phyloP scores from a whole-genome alignment of 1,139 yeast species.

The Maudiozyma humilis region DNA sequence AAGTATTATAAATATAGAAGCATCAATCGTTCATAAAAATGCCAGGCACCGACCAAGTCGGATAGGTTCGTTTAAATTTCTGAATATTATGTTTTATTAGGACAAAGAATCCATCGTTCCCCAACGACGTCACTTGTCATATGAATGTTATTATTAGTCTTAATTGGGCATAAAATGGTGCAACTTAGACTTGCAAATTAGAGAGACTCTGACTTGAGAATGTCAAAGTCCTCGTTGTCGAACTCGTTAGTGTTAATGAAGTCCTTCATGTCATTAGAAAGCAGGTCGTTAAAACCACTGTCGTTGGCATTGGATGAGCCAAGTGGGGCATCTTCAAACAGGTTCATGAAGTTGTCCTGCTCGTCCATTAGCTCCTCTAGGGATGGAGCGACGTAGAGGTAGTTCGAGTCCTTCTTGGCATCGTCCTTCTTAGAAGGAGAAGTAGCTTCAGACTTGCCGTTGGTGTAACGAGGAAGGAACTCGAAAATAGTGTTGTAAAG shows the following conservation, averaged over 20 bases:
- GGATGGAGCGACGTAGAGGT: constrained; percentile 27
- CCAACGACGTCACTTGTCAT: neutral
- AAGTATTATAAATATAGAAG: neutral
- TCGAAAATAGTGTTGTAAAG: constrained; percentile 12
- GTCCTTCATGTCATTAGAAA: constrained; percentile 1
- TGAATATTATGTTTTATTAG: neutral
- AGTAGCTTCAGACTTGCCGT: constrained; percentile 1
- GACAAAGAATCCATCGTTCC: neutral
- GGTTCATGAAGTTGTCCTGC: constrained; percentile 17
- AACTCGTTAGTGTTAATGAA: constrained; percentile 4
- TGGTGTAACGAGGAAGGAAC: constrained; percentile 12
- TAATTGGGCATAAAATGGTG: neutral
- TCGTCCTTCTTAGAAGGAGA: constrained; percentile 1
- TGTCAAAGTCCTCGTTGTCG: constrained; percentile 7
- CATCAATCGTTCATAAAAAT: neutral
- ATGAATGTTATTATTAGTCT: neutral
- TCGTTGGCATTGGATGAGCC: neutral
- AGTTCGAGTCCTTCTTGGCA: constrained; percentile 3
- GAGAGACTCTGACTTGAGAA: constrained; percentile 3
- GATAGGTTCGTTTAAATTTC: neutral
- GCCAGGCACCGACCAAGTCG: neutral
- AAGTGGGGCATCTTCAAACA: constrained; percentile 4
- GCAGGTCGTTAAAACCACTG: constrained; percentile 3
- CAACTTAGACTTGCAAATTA: neutral
- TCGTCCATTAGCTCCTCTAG: constrained; percentile 31